Evolutionary conservation across 306 rosid species (phyloP).

Genomic region (Prunus davidiana): DNA sequence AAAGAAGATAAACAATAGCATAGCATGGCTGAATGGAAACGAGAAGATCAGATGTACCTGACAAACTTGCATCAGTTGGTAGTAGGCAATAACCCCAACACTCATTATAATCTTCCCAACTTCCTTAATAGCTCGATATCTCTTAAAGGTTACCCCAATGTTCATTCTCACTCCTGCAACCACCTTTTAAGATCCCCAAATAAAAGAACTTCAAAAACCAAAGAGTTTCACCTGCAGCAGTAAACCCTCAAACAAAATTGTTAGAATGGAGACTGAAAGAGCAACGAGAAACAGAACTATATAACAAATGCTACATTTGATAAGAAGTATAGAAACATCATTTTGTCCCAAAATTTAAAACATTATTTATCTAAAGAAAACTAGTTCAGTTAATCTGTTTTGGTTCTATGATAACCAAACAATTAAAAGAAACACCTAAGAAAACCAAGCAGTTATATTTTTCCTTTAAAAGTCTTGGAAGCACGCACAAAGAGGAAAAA

Average conservation of each 20-base stretch:
- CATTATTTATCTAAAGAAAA: neutral
- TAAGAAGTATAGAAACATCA: neutral
- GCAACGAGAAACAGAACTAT: neutral
- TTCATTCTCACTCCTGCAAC: constrained; percentile 67
- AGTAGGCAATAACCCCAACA: constrained; percentile 80
- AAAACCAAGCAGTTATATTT: neutral
- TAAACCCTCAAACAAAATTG: constrained; percentile 4
- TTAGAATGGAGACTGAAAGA: neutral
- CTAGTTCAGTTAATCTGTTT: neutral
- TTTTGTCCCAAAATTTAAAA: neutral
- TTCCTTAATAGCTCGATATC: constrained; percentile 61
- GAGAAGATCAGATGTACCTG: constrained; percentile 49
- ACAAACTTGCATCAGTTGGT: constrained; percentile 88
- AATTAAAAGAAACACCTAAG: neutral
- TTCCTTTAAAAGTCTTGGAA: neutral
- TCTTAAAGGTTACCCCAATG: constrained; percentile 60
- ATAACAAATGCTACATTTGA: neutral
- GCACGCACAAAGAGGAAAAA: neutral
- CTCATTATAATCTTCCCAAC: constrained; percentile 79
- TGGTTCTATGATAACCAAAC: neutral
- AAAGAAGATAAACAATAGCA: neutral
- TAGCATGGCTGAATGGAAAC: neutral
- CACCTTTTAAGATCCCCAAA: constrained; percentile 33
- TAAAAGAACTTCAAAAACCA: constrained; percentile 23
- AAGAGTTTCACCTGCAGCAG: constrained; percentile 35